These are phyloP conservation scores for Adansonia madagascariensis DNA, from an alignment of 441 rosid species.

Conservation along the genomic window DNA sequence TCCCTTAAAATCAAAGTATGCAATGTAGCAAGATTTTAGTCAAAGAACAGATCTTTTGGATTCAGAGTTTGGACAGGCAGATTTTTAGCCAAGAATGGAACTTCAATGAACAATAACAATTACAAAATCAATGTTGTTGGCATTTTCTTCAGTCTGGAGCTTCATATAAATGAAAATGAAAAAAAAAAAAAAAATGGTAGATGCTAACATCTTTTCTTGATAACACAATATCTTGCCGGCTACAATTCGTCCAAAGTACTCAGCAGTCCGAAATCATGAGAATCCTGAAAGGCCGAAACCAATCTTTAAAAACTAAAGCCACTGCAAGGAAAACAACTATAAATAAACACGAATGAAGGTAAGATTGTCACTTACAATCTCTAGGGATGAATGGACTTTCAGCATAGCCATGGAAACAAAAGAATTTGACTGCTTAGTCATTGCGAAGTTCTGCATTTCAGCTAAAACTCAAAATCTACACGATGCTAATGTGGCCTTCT, in stretches of 20 bases:
- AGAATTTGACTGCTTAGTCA: constrained; percentile 14
- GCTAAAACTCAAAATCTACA: constrained; percentile 44
- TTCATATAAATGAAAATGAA: constrained; percentile 14
- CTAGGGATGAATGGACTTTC: background rate
- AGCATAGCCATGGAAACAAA: background rate
- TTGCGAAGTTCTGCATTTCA: background rate
- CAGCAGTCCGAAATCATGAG: background rate
- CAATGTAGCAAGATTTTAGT: background rate
- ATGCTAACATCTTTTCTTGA: background rate
- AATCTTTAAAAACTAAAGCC: background rate
- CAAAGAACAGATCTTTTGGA: background rate
- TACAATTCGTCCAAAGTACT: background rate
- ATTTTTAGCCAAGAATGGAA: background rate
- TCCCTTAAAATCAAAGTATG: background rate
- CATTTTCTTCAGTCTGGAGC: background rate
- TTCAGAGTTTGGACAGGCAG: background rate
- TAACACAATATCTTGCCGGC: background rate
- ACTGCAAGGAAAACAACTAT: background rate
- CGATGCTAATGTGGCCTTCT: constrained; percentile 38
- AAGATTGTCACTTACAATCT: background rate
- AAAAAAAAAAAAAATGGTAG: background rate
- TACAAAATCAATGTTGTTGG: constrained; percentile 3
- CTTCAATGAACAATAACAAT: constrained; percentile 11
- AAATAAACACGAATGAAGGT: background rate
- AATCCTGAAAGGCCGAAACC: background rate